Evolutionary conservation across 1,284 basidiomycete genomes (phyloP), one percentile per base, ranked within the genome.

Genomic region (Mycosarcoma maydis): DNA sequence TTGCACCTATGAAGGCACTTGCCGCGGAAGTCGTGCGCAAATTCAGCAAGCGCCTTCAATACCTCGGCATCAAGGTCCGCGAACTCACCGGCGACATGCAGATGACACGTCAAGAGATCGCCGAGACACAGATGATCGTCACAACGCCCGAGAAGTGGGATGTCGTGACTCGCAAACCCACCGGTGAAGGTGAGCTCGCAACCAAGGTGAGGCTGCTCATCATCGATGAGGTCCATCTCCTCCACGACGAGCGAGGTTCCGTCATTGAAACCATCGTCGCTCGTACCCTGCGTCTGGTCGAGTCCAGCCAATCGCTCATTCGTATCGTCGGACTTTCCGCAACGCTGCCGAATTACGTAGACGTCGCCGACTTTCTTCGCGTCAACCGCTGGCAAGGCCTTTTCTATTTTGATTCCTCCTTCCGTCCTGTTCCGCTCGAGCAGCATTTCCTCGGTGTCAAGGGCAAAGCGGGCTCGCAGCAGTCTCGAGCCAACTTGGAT

Each of bases 141-240:
- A 99, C 96, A 0, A 99, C 96, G 1, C 96, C 96, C 0, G 96
- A 99, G 82, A 99, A 99, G 83, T 99, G 96, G 96, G 96, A 99
- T 75, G 96, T 99, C 0, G 96, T 98, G 1, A 99, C 96, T 7
- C 86, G 96, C 60, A 98, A 97, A 81, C 94, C 95, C 0, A 93
- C 92, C 0, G 94, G 95, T 7, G 94, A 98, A 83, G 94, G 94
- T 13, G 94, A 98, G 81, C 85, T 98, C 22, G 92, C 92, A 11
- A 58, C 73, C 40, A 91, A 89, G 84, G 87, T 98, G 68, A 94
- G 94, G 78, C 86, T 99, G 16, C 86, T 99, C 34, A 98, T 99
- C 77, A 97, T 98, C 66, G 96, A 99, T 76, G 96, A 99, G 82
- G 92, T 99, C 0, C 96, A 99, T 84, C 84, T 99, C 24, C 86